Percentiles rank a stretch among this genome's conserved stretches.
Evolutionary conservation across 805 yeast species (phyloP).

Genomic region (Kodamaea nitidulidarum): DNA sequence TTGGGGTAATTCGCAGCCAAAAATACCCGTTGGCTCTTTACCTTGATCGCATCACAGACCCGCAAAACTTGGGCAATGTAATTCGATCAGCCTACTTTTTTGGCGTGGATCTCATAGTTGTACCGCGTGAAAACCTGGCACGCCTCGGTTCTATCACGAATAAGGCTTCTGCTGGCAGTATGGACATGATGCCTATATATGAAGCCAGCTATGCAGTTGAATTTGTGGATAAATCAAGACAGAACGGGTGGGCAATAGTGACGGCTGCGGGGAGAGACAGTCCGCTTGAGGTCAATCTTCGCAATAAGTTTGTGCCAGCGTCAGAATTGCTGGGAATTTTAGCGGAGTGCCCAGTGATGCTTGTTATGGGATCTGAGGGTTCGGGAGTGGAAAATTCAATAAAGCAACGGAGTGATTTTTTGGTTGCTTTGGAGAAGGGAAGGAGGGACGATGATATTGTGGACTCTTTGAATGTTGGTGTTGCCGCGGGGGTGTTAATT

Average conservation of each 20-base stretch:
- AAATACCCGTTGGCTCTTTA: conserved; percentile 63
- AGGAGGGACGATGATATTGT: conserved; percentile 35
- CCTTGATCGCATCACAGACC: conserved; percentile 78
- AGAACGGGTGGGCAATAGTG: conserved; percentile 68
- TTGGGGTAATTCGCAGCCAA: conserved; percentile 4
- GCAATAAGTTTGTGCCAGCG: conserved; percentile 33
- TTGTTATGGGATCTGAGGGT: conserved; percentile 86
- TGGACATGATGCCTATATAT: conserved; percentile 66
- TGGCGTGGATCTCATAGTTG: conserved; percentile 75
- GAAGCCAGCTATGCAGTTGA: conserved; percentile 53
- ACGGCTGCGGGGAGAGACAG: conserved; percentile 48
- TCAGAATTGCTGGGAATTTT: conserved; percentile 44
- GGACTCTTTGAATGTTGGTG: conserved; percentile 86
- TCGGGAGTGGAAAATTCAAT: conserved; percentile 71
- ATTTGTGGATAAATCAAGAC: conserved; percentile 54
- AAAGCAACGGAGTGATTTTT: conserved; percentile 51
- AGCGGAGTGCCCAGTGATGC: conserved; percentile 52
- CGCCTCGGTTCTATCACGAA: conserved; percentile 72
- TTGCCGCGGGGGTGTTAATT: conserved; percentile 64
- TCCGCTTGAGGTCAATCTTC: conserved; percentile 23
- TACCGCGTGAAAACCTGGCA: conserved; percentile 69
- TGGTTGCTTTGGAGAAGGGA: conserved; percentile 39
- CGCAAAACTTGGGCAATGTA: conserved; percentile 84
- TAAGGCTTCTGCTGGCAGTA: conserved; percentile 81
- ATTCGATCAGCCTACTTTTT: conserved; percentile 74